Base-by-base conservation (phyloP, 73 alveolate genomes). In the Stentor roeselii region DNA sequence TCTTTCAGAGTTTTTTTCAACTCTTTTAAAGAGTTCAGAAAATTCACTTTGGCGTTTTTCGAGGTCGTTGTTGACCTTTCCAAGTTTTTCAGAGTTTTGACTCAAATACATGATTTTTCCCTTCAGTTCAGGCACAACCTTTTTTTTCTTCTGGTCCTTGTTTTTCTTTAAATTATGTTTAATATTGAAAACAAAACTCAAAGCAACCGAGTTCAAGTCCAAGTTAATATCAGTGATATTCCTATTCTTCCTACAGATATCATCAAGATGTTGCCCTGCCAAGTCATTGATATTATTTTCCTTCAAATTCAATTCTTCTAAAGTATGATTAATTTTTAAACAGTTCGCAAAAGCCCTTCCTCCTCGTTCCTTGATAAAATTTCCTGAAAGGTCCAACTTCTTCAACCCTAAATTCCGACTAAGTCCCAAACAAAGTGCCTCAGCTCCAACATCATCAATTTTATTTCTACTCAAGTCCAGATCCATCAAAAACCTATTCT, bases 281-380 rank as follows among this genome's bases (percentile, higher is more conserved):
- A 67, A 27, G 34, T 67, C 80, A 11, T 67, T 67, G 11, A 67
- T 67, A 67, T 67, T 67, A 34, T 67, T 67, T 67, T 67, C 80
- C 41, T 67, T 67, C 41, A 67, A 67, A 2, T 67, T 67, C 41
- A 67, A 32, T 2, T 67, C 80, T 67, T 67, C 80, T 27, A 67
- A 40, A 1, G 50, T 67, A 21, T 67, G 80, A 34, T 67, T 67
- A n/a, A 67, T 67, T 34, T 34, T 67, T 27, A 67, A 67, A 67
- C 41, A 21, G 34, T 67, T 67, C 14, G 80, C 80, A 21, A 67
- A 2, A 1, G 80, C 37, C n/a, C 11, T 2, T 2, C 80, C 80
- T 34, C 80, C 80, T 30, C 80, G 1, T 1, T 67, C 37, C 34
- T 67, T 67, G 21, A 67, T 67, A 1, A 1, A 21, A 67, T 67